Evolutionary conservation across 345 rosid species (phyloP), one percentile per base, ranked within the genome.

Genomic region (Murraya paniculata): DNA sequence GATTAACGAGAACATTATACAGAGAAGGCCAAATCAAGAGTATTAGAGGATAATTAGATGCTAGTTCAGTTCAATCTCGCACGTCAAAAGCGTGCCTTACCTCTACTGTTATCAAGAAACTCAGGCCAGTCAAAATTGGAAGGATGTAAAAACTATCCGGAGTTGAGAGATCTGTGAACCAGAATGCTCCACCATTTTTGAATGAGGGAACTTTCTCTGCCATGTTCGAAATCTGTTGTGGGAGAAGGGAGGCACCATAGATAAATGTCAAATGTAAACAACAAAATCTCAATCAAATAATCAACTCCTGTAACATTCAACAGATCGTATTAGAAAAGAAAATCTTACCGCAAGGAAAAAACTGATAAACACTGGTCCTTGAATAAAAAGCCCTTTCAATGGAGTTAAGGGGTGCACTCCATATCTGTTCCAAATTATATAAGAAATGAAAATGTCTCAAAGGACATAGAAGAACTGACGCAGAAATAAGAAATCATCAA

Each of bases 181-280:
- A 94, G 76, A 72, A 85, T 7, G 94, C 92, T 71, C 99, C 99
- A 24, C 99, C 97, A 19, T 16, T 83, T 82, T 94, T 88, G 79
- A 95, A 94, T 7, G 99, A 94, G 14, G 93, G 91, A 69, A 94
- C 90, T 77, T 96, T 96, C 82, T 94, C 97, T 25, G 87, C 95
- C 99, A 94, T 96, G 74, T 89, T 92, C 41, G 87, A 30, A 70
- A 95, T 85, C 99, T 92, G 87, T 38, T 41, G 41, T 4, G 56
- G 78, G 16, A 80, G 28, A 25, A 48, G 50, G 67, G 66, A 58
- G 31, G 25, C 33, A 58, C 25, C 39, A 6, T 39, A 33, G 67
- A 82, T 35, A 76, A 28, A 64, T 66, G 2, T 35, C 57, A 55
- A 68, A 24, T 25, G 25, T 61, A 21, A 77, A 48, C 22, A 71